A percentile compares a stretch with the other conserved stretches of the same genome.
These are phyloP conservation scores for Fusarium sp. DNA, from an alignment of 2,329 filamentous ascomycete species.

Conservation along the genomic window DNA sequence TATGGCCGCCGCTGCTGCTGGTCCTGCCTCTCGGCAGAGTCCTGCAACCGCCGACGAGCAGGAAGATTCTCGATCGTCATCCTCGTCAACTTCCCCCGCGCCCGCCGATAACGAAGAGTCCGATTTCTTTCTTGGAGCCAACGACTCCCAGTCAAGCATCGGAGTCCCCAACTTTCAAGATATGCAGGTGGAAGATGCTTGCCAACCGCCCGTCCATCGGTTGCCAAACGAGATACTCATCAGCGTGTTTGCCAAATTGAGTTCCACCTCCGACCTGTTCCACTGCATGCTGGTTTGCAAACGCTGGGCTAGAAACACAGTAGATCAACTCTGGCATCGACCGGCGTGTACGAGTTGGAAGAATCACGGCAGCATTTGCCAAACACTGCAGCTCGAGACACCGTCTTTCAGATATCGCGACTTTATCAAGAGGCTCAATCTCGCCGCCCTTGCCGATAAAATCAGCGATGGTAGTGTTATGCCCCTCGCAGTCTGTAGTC, in stretches of 20 bases:
- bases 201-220: conserved; percentile 81
- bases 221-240: conserved; percentile 96
- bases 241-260: conserved; percentile 87
- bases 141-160: conserved; percentile 93
- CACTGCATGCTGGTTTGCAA: conserved; percentile 95
- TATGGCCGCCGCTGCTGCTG: conserved; percentile 42
- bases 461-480: conserved; percentile 91
- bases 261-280: conserved; percentile 79
- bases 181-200: conserved; percentile 76
- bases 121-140: conserved; percentile 88
- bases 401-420: conserved; percentile 90
- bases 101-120: conserved; percentile 89
- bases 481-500: conserved; percentile 85
- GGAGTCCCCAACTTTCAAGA: conserved; percentile 83
- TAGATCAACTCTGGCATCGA: conserved; percentile 94
- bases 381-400: conserved; percentile 76
- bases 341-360: conserved; percentile 90
- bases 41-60: conserved; percentile 51
- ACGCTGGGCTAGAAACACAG: conserved; percentile 90
- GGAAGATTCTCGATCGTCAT: conserved; percentile 69
- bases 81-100: conserved; percentile 79
- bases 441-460: conserved; percentile 78
- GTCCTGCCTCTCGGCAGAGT: conserved; percentile 34
- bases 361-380: conserved; percentile 83
- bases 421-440: conserved; percentile 91